phyloP scores from a whole-genome alignment of 805 yeast genomes.

The Candida broadrunensis region DNA sequence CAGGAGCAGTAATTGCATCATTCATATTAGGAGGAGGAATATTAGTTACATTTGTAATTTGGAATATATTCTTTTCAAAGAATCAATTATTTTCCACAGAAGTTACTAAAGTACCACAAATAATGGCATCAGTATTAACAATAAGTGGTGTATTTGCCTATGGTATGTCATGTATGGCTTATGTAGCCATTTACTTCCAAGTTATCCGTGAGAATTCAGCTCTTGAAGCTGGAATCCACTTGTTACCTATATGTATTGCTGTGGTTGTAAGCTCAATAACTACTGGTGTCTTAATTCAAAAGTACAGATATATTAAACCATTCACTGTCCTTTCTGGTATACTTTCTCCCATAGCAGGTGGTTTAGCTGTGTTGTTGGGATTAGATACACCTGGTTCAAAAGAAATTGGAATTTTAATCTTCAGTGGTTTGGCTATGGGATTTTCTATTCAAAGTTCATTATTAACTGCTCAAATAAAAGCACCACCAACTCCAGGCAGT shows the following conservation, averaged over 20 bases:
- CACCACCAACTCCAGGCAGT: constrained; percentile 51
- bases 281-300: constrained; percentile 37
- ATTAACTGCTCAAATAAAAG: constrained; percentile 46
- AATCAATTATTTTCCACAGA: constrained; percentile 44
- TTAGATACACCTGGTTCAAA: constrained; percentile 30
- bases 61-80: constrained; percentile 40
- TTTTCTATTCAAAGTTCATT: constrained; percentile 43
- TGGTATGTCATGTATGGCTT: constrained; percentile 31
- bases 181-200: constrained; percentile 45
- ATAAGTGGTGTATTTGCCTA: constrained; percentile 28
- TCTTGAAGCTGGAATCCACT: constrained; percentile 43
- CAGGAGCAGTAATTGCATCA: constrained; percentile 30
- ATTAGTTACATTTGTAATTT: constrained; percentile 37
- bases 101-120: constrained; percentile 36
- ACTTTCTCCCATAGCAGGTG: constrained; percentile 41
- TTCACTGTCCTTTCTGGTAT: constrained; percentile 26
- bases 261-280: constrained; percentile 33
- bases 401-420: constrained; percentile 44
- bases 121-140: constrained; percentile 35
- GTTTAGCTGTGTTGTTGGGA: constrained; percentile 38
- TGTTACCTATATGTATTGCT: constrained; percentile 43
- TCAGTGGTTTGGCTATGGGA: constrained; percentile 49
- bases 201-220: constrained; percentile 39
- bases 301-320: constrained; percentile 40
- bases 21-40: constrained; percentile 31